Evolutionary conservation across 176 grass and related monocot genomes (phyloP).

Genomic region (Olyra latifolia): DNA sequence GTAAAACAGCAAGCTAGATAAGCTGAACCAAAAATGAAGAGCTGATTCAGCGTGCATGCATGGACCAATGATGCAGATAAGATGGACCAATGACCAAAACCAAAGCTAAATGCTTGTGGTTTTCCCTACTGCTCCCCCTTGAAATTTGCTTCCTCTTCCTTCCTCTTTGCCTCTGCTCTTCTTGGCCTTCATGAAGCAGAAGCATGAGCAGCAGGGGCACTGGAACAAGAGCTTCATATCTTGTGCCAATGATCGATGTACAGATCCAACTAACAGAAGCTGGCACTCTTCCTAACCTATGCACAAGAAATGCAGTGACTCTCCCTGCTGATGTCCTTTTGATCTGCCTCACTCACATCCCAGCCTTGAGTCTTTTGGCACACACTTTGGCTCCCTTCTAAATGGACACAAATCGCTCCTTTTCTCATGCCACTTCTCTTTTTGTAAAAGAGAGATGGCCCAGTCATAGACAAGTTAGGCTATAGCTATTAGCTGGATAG

Average conservation of each 20-base stretch:
- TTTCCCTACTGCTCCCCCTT: constrained; percentile 16
- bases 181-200: constrained; percentile 68
- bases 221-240: constrained; percentile 75
- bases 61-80: background rate
- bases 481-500: background rate
- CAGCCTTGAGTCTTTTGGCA: background rate
- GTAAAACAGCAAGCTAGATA: background rate
- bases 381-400: constrained; percentile 24
- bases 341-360: background rate
- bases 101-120: background rate
- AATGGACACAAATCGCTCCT: constrained; percentile 15
- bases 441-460: constrained; percentile 27
- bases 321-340: background rate
- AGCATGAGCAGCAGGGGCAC: constrained; percentile 70
- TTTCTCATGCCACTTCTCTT: background rate
- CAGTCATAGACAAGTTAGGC: constrained; percentile 27
- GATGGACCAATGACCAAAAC: background rate
- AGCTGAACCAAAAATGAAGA: background rate
- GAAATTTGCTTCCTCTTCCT: constrained; percentile 23
- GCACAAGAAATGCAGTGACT: background rate
- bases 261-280: background rate
- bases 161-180: constrained; percentile 34
- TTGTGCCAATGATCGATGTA: background rate
- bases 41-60: background rate
- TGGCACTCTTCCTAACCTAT: background rate